Conservation (phyloP, 768 basidiomycete genomes). For the Tulasnella sp. region DNA sequence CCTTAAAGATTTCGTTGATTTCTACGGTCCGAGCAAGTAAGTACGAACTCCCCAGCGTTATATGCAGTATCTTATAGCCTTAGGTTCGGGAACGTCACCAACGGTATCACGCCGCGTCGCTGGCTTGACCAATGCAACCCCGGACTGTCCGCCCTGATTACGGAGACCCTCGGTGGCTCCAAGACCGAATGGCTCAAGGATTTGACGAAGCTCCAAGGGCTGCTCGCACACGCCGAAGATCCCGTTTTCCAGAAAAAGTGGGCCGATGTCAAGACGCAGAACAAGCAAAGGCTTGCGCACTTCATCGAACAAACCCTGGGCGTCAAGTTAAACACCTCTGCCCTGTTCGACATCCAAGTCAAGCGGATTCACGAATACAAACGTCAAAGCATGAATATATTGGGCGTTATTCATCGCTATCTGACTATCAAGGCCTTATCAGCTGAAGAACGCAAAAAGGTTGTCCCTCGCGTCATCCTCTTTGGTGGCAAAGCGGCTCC, state of each 20-base stretch:
- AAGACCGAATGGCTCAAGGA: conserved; percentile 84
- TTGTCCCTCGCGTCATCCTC: conserved; percentile 81
- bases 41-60: conserved; percentile 43
- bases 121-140: conserved; percentile 95
- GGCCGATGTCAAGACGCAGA: conserved; percentile 79
- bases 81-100: conserved; percentile 86
- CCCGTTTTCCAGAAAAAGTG: conserved; percentile 71
- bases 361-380: conserved; percentile 93
- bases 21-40: conserved; percentile 75
- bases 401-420: conserved; percentile 85
- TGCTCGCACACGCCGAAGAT: conserved; percentile 69
- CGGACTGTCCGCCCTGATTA: conserved; percentile 76
- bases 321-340: conserved; percentile 63
- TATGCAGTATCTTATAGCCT: conserved; percentile 36
- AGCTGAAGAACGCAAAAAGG: conserved; percentile 73
- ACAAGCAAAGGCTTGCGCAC: conserved; percentile 82
- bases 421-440: conserved; percentile 73
- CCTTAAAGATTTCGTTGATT: conserved; percentile 80
- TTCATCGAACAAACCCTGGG: conserved; percentile 70
- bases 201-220: conserved; percentile 65
- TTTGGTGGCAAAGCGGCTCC: conserved; percentile 98
- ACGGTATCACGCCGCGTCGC: conserved; percentile 90
- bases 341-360: conserved; percentile 80
- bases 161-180: conserved; percentile 70
- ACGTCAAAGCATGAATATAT: conserved; percentile 92